phyloP scores from a whole-genome alignment of 2,329 filamentous ascomycete genomes.

The Pseudonectria buxi region DNA sequence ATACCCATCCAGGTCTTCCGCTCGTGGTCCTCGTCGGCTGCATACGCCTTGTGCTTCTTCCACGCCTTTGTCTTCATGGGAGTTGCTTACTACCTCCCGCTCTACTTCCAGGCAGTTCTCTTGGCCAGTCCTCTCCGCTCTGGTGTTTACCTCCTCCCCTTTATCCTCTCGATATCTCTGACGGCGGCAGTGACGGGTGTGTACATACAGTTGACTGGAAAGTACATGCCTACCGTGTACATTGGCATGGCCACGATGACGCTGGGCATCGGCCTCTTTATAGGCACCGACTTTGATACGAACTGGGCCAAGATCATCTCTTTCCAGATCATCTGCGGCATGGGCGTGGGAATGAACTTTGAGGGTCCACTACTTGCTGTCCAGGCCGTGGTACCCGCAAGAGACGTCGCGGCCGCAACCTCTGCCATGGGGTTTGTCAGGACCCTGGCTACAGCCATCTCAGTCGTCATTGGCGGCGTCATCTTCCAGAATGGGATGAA shows the following conservation, averaged over 20 bases:
- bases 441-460: slow-evolving; percentile 56
- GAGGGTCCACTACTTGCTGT: slow-evolving; percentile 57
- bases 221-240: slow-evolving; percentile 50
- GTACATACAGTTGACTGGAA: slow-evolving; percentile 47
- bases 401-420: slow-evolving; percentile 57
- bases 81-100: slow-evolving; percentile 62
- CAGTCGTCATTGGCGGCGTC: slow-evolving; percentile 61
- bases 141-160: slow-evolving; percentile 55
- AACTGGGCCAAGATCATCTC: slow-evolving; percentile 42
- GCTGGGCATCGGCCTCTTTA: slow-evolving; percentile 51
- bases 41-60: slow-evolving; percentile 39
- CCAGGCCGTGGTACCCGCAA: slow-evolving; percentile 52
- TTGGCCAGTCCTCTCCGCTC: slow-evolving; percentile 55
- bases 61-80: slow-evolving; percentile 56
- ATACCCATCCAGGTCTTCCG: slow-evolving; percentile 59
- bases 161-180: slow-evolving; percentile 43
- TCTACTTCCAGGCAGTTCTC: slow-evolving; percentile 66
- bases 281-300: slow-evolving; percentile 46
- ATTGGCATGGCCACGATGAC: slow-evolving; percentile 47
- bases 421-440: slow-evolving; percentile 57
- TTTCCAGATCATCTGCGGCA: slow-evolving; percentile 53
- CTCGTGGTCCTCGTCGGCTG: slow-evolving; percentile 48
- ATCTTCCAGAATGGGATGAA: slow-evolving; percentile 66
- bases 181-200: slow-evolving; percentile 36
- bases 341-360: slow-evolving; percentile 57